Base-by-base conservation (phyloP, 2,329 filamentous ascomycete genomes). In the Pseudocercospora pini-densiflorae region DNA sequence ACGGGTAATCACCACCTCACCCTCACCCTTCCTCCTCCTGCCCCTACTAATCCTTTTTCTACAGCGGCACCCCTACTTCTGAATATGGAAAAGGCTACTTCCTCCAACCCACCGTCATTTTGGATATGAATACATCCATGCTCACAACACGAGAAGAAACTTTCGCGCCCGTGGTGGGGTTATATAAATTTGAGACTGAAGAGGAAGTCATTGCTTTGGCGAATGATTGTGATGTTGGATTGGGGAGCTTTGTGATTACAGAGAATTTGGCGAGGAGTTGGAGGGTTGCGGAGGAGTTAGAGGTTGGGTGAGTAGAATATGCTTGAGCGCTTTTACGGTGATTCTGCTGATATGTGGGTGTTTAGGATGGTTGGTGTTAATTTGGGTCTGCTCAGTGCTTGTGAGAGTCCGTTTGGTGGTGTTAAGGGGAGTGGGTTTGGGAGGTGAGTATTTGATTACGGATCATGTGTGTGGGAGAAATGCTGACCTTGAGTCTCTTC, bases 241-340 rank as follows among this genome's bases (percentile, higher is more conserved):
- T 99, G 45, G 95, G 94, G 0, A 94, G 92, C 0, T 98, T 98
- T 82, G 97, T 99, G 83, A 97, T 92, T 83, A 93, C 85, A 68
- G 82, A 80, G 59, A 87, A 89, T 70, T 74, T 90, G 8, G 83
- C 85, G 69, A 80, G 88, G 31, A 82, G 84, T 62, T 89, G 87
- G 79, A 80, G 88, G 43, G 83, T 89, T 55, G 87, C 87, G 0
- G 88, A 89, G 73, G 85, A 86, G n/a, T 81, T 96, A 40, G 91
- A 96, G 77, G 91, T 94, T 0, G 93, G 92, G n/a, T n/a, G n/a
- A n/a, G n/a, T n/a, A n/a, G n/a, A n/a, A n/a, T n/a, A n/a, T n/a
- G n/a, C n/a, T n/a, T n/a, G n/a, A n/a, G n/a, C n/a, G n/a, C n/a
- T n/a, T n/a, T n/a, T n/a, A n/a, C n/a, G n/a, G n/a, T n/a, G n/a